Percentiles rank a stretch among this genome's conserved stretches.
phyloP scores from a whole-genome alignment of 352 stramenopile genomes.

The Thalassiosira livingstoniorum region DNA sequence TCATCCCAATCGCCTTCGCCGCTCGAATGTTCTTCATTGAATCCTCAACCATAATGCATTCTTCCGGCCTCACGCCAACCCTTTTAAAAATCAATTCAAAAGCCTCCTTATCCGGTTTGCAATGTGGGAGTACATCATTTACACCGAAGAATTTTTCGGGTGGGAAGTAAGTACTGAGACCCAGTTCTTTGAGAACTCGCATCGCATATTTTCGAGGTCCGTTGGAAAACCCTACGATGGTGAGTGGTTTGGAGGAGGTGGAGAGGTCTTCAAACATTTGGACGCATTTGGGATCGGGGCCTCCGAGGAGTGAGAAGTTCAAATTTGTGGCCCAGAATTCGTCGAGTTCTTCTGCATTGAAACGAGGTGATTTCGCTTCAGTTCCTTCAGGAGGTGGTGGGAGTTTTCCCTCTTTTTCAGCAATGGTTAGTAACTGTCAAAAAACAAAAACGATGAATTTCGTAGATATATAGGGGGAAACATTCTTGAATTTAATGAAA shows the following conservation, averaged over 20 bases:
- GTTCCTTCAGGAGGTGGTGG: slow-evolving; percentile 43
- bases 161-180: slow-evolving; percentile 65
- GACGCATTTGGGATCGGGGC: slow-evolving; percentile 53
- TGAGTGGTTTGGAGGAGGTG: slow-evolving; percentile 25
- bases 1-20: slow-evolving; percentile 77
- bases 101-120: slow-evolving; percentile 78
- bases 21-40: slow-evolving; percentile 83
- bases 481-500: neutral
- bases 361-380: slow-evolving; percentile 26
- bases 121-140: slow-evolving; percentile 77
- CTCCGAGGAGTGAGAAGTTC: slow-evolving; percentile 69
- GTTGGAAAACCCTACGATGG: slow-evolving; percentile 78
- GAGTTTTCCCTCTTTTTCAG: slow-evolving; percentile 71
- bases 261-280: slow-evolving; percentile 57
- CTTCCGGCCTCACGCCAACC: slow-evolving; percentile 54
- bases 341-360: slow-evolving; percentile 63
- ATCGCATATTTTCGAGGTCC: slow-evolving; percentile 70
- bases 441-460: too few species aligned
- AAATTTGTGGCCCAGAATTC: slow-evolving; percentile 74
- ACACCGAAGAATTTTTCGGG: slow-evolving; percentile 75
- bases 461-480: too few species aligned
- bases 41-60: slow-evolving; percentile 83
- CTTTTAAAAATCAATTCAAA: slow-evolving; percentile 73
- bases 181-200: slow-evolving; percentile 69
- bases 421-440: slow-evolving; percentile 67